Conservation (phyloP, 148 eudicot species). For the Amaranthus hypochondriacus region DNA sequence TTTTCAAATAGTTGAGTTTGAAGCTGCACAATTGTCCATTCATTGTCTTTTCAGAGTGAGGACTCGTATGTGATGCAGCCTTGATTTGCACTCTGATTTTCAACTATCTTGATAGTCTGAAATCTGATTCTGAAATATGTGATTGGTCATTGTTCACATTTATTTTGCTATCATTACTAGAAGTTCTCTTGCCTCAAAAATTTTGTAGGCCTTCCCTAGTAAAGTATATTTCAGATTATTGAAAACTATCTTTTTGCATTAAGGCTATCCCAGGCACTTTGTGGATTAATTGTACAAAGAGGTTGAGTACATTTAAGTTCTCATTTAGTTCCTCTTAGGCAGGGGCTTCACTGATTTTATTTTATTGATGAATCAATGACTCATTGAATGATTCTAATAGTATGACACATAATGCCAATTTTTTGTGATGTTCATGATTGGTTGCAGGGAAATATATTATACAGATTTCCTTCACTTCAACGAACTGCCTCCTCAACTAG, state of each 20-base stretch:
- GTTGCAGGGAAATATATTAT: conserved; percentile 85
- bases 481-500: conserved; percentile 79
- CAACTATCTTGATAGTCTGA: too few relatives aligned
- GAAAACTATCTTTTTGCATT: background rate
- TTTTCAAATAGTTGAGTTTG: background rate
- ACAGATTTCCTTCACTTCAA: conserved; percentile 87
- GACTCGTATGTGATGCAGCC: too few relatives aligned
- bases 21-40: background rate
- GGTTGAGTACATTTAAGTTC: background rate
- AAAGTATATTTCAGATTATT: background rate
- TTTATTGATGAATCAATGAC: too few relatives aligned
- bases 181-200: too few relatives aligned
- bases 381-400: background rate
- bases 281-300: background rate
- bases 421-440: conserved; percentile 3
- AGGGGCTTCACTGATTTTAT: background rate
- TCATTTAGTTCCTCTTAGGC: background rate
- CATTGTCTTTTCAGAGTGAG: background rate
- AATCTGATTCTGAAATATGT: too few relatives aligned
- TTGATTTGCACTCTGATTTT: too few relatives aligned
- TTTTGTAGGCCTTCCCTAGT: too few relatives aligned
- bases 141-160: too few relatives aligned
- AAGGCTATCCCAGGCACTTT: background rate
- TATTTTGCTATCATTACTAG: too few relatives aligned
- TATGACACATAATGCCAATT: background rate